Evolutionary conservation across 2,329 filamentous ascomycete genomes (phyloP), one percentile per base, ranked within the genome.

Genomic region (Colletotrichum camelliae): DNA sequence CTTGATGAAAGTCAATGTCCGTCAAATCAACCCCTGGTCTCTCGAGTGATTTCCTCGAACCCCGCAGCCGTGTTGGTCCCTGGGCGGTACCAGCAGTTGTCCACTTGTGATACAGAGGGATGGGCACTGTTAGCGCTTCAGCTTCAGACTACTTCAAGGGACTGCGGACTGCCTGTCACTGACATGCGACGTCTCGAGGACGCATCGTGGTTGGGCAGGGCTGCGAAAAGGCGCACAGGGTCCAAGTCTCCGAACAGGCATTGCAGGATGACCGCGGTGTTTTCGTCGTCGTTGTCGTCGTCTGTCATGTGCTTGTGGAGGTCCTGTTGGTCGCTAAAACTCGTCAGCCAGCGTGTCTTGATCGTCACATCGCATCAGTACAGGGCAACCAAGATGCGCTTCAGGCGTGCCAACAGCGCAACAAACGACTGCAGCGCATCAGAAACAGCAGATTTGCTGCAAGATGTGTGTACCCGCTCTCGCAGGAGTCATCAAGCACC

Each of bases 401-500:
- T 62, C 43, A 62, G 58, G 27, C 55, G 61, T 33, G 64, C 58
- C 73, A 68, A 33, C 57, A 48, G 31, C 57, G 70, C 64, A 60
- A 31, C 31, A 58, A 39, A 67, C 55, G 43, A 29, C 61, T 33
- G 39, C 57, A 68, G 70, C 73, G 73, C 64, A 75, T 75, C 70
- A 72, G 69, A 68, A 68, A 75, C 69, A 68, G 64, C 73, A 75
- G 70, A 68, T 60, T 72, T 75, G 70, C 73, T 74, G 74, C 74
- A 24, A 75, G 66, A 76, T 76, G 66, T 75, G 60, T 76, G 71
- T 71, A 76, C 71, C 74, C 71, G 74, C 74, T 57, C 60, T 76
- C 71, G 71, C 74, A 67, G 74, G 66, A 75, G 37, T 67, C 71
- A 67, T 70, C 35, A 24, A 75, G 71, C 66, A 35, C 60, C 74